Evolutionary conservation across 2,329 filamentous ascomycete species (phyloP).

Genomic region (Anthostomella pinea): DNA sequence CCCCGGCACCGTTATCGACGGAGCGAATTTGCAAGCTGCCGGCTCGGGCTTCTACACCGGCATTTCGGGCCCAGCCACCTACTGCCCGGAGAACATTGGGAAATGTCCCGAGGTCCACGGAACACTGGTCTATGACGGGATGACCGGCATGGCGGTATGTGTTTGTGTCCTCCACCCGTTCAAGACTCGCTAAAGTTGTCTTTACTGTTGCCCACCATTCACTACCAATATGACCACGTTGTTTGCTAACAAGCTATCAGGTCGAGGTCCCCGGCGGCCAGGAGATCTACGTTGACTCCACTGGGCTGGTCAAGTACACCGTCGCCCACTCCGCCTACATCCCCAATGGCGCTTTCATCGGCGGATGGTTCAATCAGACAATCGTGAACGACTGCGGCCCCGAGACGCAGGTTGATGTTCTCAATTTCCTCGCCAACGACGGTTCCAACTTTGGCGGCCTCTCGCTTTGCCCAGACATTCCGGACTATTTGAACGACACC

Average conservation of each 20-base stretch:
- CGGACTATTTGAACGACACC: constrained; percentile 18
- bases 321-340: constrained; percentile 50
- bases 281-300: constrained; percentile 52
- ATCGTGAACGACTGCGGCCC: constrained; percentile 24
- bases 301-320: constrained; percentile 56
- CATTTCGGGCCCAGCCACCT: constrained; percentile 23
- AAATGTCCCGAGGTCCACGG: constrained; percentile 23
- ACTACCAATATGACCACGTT: no score
- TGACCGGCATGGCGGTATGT: constrained; percentile 27
- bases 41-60: constrained; percentile 23
- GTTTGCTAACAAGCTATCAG: constrained; percentile 16
- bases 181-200: no score
- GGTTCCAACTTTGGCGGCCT: constrained; percentile 27
- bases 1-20: constrained; percentile 21
- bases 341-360: constrained; percentile 47
- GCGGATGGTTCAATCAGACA: constrained; percentile 43
- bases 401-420: constrained; percentile 13
- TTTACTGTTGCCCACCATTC: not conserved
- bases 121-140: constrained; percentile 22
- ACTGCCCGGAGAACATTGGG: constrained; percentile 18
- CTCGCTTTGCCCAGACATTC: constrained; percentile 24
- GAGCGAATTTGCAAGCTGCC: constrained; percentile 21
- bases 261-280: constrained; percentile 63
- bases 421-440: constrained; percentile 30
- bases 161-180: not conserved